Evolutionary conservation across 1,139 yeast genomes (phyloP).

Genomic region (Yamadazyma epiphylla): DNA sequence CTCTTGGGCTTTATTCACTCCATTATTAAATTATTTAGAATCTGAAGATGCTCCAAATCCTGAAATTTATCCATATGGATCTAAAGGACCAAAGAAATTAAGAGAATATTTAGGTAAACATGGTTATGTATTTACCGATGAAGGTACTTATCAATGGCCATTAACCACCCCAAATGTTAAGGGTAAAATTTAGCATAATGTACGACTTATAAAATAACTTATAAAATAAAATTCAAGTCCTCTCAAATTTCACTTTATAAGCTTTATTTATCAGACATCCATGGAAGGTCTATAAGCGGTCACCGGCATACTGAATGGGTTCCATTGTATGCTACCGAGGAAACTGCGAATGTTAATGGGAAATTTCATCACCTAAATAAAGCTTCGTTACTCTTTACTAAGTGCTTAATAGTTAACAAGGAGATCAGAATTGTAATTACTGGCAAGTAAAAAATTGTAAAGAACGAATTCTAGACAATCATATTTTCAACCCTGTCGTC

Average conservation of each 20-base stretch:
- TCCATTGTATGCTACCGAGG: constrained; percentile 85
- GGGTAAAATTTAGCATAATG: constrained; percentile 12
- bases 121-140: constrained; percentile 63
- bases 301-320: constrained; percentile 82
- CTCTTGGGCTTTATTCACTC: constrained; percentile 92
- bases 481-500: constrained; percentile 78
- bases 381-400: constrained; percentile 11
- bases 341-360: constrained; percentile 86
- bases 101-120: constrained; percentile 59
- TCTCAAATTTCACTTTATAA: too few species aligned
- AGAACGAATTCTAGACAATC: constrained; percentile 31
- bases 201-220: too few species aligned
- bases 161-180: constrained; percentile 53
- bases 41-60: constrained; percentile 62
- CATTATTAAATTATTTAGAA: constrained; percentile 78
- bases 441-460: constrained; percentile 71
- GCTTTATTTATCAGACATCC: constrained; percentile 52
- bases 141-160: constrained; percentile 78
- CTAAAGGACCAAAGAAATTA: constrained; percentile 79
- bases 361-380: constrained; percentile 64
- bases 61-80: constrained; percentile 76
- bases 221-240: too few species aligned
- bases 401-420: constrained; percentile 21
- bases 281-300: constrained; percentile 72
- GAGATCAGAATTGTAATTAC: constrained; percentile 74